Percentiles rank a stretch among this genome's conserved stretches.
These are phyloP conservation scores for Chrysoporthe deuterocubensis DNA, from an alignment of 2,329 filamentous ascomycete genomes.

Conservation along the genomic window DNA sequence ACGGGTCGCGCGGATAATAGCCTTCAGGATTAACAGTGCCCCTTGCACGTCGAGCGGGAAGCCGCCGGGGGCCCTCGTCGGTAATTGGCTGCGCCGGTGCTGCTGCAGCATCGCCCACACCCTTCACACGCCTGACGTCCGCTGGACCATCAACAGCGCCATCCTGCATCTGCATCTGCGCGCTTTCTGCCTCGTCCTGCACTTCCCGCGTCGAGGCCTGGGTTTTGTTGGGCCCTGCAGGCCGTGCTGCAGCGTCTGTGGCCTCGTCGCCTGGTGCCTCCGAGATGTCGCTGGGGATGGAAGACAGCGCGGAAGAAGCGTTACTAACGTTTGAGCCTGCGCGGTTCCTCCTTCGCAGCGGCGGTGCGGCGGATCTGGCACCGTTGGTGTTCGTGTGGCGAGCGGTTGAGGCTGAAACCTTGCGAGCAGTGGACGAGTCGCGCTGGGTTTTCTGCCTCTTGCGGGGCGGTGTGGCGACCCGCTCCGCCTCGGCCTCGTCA, in stretches of 20 bases:
- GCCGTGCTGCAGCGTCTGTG: slow-evolving; percentile 6
- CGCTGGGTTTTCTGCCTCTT: slow-evolving; percentile 30
- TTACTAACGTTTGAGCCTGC: slow-evolving; percentile 35
- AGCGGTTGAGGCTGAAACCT: slow-evolving; percentile 24
- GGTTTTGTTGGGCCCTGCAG: background rate
- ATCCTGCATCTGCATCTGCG: slow-evolving; percentile 13
- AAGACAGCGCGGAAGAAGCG: slow-evolving; percentile 39
- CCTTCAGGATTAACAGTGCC: slow-evolving; percentile 18
- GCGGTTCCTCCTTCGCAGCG: slow-evolving; percentile 33
- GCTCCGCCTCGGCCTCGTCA: slow-evolving; percentile 23
- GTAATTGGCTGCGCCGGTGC: slow-evolving; percentile 27
- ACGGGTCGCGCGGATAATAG: slow-evolving; percentile 18
- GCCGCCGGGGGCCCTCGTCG: slow-evolving; percentile 23
- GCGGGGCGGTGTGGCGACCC: slow-evolving; percentile 29
- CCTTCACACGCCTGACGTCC: background rate
- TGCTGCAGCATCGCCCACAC: slow-evolving; percentile 13
- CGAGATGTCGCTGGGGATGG: slow-evolving; percentile 33
- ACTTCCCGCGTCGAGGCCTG: slow-evolving; percentile 1
- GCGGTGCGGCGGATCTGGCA: slow-evolving; percentile 32
- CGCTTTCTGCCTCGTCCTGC: slow-evolving; percentile 3
- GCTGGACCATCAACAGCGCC: background rate
- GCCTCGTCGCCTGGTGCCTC: slow-evolving; percentile 28
- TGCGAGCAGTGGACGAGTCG: slow-evolving; percentile 22
- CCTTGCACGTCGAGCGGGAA: slow-evolving; percentile 26
- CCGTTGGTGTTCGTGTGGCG: slow-evolving; percentile 32